These are phyloP conservation scores for Gynandropsis gynandra DNA, from an alignment of 345 rosid species.

Conservation along the genomic window DNA sequence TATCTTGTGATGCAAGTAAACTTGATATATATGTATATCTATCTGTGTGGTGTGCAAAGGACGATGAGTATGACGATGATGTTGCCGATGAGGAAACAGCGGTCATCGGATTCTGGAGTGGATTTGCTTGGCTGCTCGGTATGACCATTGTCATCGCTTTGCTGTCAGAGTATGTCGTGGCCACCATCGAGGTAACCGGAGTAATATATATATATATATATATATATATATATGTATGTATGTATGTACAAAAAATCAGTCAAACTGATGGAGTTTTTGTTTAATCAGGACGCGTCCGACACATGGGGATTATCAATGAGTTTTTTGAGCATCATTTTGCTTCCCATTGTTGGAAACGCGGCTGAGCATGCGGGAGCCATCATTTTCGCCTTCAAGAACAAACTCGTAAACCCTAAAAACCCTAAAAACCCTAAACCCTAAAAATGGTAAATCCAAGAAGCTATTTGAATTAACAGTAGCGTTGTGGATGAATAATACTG, in stretches of 20 bases:
- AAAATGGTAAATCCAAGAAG: too few relatives aligned
- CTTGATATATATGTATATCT: background rate
- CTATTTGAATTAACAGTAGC: too few relatives aligned
- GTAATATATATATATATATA: background rate
- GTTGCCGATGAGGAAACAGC: constrained; percentile 40
- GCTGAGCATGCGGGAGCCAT: constrained; percentile 94
- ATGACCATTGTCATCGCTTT: constrained; percentile 71
- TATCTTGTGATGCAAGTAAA: background rate
- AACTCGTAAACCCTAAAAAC: constrained; percentile 59
- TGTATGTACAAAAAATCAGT: background rate
- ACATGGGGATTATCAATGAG: constrained; percentile 89
- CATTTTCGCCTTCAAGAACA: constrained; percentile 90
- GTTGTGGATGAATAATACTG: constrained; percentile 18
- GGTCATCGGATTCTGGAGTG: constrained; percentile 82
- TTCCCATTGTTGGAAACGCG: constrained; percentile 92
- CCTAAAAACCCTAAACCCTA: too few relatives aligned
- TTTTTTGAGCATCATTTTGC: constrained; percentile 79
- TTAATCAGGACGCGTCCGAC: constrained; percentile 57
- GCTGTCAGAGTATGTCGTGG: constrained; percentile 72
- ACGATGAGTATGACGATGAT: constrained; percentile 37
- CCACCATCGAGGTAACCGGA: constrained; percentile 65
- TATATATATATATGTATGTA: too few relatives aligned
- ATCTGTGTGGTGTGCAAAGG: constrained; percentile 1
- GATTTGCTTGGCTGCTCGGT: constrained; percentile 68
- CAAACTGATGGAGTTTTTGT: background rate